phyloP scores from a whole-genome alignment of 495 filamentous ascomycete genomes.

The Lindgomyces ingoldianus region DNA sequence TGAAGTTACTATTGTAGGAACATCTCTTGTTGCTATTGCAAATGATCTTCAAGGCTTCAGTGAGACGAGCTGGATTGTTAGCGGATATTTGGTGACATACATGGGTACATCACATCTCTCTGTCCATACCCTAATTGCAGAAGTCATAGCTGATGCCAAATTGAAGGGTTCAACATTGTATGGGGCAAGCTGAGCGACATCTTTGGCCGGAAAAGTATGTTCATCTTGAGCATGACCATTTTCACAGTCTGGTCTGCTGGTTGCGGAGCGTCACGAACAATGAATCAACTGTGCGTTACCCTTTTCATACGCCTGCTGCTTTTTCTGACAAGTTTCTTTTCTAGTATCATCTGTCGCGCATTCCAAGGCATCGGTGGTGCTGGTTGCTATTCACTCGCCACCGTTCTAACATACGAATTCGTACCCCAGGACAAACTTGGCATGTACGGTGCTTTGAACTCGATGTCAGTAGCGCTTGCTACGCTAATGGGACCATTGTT shows the following conservation, averaged over 20 bases:
- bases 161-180: conserved; percentile 15
- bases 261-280: conserved; percentile 30
- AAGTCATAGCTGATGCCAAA: background rate
- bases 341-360: conserved; percentile 25
- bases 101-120: conserved; percentile 49
- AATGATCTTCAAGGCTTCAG: conserved; percentile 55
- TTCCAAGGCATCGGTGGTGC: conserved; percentile 29
- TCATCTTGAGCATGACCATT: conserved; percentile 41
- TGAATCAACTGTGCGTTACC: conserved; percentile 44
- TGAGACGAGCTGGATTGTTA: conserved; percentile 59
- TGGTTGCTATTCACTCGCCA: conserved; percentile 47
- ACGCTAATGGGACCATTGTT: conserved; percentile 52
- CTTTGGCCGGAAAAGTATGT: conserved; percentile 42
- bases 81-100: conserved; percentile 59
- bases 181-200: conserved; percentile 39
- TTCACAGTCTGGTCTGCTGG: conserved; percentile 36
- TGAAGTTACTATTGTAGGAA: conserved; percentile 66
- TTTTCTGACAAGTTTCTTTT: background rate
- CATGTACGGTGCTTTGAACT: conserved; percentile 45
- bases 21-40: conserved; percentile 61
- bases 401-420: conserved; percentile 57
- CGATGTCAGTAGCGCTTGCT: conserved; percentile 42
- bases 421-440: conserved; percentile 44
- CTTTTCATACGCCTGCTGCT: background rate
- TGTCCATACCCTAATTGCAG: background rate